Evolutionary conservation across 805 yeast genomes (phyloP).

Genomic region (Pichia occidentalis): DNA sequence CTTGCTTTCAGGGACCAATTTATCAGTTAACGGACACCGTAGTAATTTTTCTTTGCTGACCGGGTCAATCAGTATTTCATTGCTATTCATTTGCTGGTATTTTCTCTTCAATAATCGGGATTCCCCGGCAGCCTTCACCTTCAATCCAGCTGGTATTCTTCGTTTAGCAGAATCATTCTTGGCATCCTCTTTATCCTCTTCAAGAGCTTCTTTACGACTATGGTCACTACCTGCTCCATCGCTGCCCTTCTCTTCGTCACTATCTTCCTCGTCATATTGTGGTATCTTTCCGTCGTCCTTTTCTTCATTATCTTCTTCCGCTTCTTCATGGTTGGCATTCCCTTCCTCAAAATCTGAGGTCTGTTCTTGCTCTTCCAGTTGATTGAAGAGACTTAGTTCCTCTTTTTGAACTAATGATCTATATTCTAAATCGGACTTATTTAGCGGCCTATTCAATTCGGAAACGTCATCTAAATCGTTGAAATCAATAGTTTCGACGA

Average conservation of each 20-base stretch:
- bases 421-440: slow-evolving; percentile 51
- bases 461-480: slow-evolving; percentile 52
- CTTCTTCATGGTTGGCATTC: slow-evolving; percentile 2
- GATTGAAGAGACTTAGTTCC: slow-evolving; percentile 14
- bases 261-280: slow-evolving; percentile 8
- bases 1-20: slow-evolving; percentile 58
- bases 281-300: slow-evolving; percentile 13
- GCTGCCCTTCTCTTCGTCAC: slow-evolving; percentile 5
- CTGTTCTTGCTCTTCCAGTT: slow-evolving; percentile 9
- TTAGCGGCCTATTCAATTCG: slow-evolving; percentile 49
- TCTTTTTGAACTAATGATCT: slow-evolving; percentile 52
- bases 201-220: neutral
- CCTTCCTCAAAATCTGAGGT: slow-evolving; percentile 3
- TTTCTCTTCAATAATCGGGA: slow-evolving; percentile 41
- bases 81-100: slow-evolving; percentile 6
- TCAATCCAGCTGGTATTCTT: slow-evolving; percentile 42
- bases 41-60: slow-evolving; percentile 32
- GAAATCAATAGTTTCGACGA: slow-evolving; percentile 64
- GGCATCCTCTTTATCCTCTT: slow-evolving; percentile 3
- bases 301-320: slow-evolving; percentile 12
- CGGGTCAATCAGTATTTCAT: slow-evolving; percentile 10
- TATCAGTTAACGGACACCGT: slow-evolving; percentile 75
- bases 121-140: slow-evolving; percentile 66
- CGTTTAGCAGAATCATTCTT: neutral
- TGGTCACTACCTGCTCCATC: neutral